These are phyloP conservation scores for Hypoxylon sp. DNA, from an alignment of 2,329 filamentous ascomycete species.

Conservation along the genomic window DNA sequence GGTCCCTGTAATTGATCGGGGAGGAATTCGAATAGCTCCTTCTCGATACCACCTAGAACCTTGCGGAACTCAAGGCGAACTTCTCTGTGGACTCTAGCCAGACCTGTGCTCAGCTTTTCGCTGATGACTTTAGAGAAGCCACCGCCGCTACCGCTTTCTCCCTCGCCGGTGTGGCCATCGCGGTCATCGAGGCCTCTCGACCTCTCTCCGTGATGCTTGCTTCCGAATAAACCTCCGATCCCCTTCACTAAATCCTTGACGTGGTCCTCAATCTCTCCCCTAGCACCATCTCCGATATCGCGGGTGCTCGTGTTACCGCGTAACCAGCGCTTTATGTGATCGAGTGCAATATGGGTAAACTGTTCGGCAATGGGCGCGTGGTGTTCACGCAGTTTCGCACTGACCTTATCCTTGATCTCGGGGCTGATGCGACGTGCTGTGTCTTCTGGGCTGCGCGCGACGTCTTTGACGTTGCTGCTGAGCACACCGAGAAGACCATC, in stretches of 20 bases:
- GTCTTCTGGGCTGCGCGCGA: slow-evolving; percentile 9
- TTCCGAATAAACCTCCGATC: slow-evolving; percentile 8
- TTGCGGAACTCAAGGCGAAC: slow-evolving; percentile 11
- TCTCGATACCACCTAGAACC: slow-evolving; percentile 11
- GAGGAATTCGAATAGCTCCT: slow-evolving; percentile 7
- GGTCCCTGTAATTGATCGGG: slow-evolving; percentile 5
- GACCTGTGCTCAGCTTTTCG: slow-evolving; percentile 13
- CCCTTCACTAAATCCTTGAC: slow-evolving; percentile 12
- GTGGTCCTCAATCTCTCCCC: slow-evolving; percentile 9
- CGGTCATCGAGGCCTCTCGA: slow-evolving; percentile 5
- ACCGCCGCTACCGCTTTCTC: not conserved
- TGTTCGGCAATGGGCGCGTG: slow-evolving; percentile 10
- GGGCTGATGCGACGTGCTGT: slow-evolving; percentile 9
- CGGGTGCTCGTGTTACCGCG: slow-evolving; percentile 13
- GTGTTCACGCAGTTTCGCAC: slow-evolving; percentile 8
- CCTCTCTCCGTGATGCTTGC: not conserved
- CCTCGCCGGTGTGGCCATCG: not conserved
- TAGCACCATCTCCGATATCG: slow-evolving; percentile 12
- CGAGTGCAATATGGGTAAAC: slow-evolving; percentile 11
- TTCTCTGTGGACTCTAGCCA: slow-evolving; percentile 11
- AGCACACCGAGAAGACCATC: slow-evolving; percentile 5
- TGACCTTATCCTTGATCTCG: slow-evolving; percentile 10
- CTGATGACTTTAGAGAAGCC: slow-evolving; percentile 13
- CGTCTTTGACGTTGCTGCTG: slow-evolving; percentile 7
- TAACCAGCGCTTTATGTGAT: slow-evolving; percentile 13